These are phyloP conservation scores for Aspergillus awamori DNA, from an alignment of 2,329 filamentous ascomycete genomes.

Conservation along the genomic window DNA sequence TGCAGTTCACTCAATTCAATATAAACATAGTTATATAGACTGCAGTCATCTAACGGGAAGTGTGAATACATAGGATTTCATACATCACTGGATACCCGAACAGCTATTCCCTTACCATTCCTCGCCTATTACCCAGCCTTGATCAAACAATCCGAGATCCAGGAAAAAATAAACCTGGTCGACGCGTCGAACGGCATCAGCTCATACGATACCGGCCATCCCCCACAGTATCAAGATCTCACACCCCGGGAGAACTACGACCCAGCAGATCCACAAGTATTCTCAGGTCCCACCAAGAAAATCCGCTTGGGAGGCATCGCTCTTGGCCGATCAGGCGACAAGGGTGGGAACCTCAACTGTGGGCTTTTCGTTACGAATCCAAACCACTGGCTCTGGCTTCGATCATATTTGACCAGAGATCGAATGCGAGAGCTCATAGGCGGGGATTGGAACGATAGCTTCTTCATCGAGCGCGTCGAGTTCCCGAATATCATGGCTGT, in stretches of 20 bases:
- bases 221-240: conserved; percentile 17
- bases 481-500: conserved; percentile 51
- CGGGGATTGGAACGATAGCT: conserved; percentile 49
- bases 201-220: conserved; percentile 22
- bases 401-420: conserved; percentile 43
- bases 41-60: no score
- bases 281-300: conserved; percentile 25
- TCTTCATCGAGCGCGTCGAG: conserved; percentile 52
- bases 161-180: conserved; percentile 33
- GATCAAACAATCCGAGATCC: conserved; percentile 30
- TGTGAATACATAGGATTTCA: conserved; percentile 39
- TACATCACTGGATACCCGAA: conserved; percentile 47
- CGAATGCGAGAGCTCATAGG: conserved; percentile 47
- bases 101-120: conserved; percentile 44
- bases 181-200: conserved; percentile 1
- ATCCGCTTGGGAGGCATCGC: conserved; percentile 48
- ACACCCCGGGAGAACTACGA: conserved; percentile 23
- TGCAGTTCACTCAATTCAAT: no score
- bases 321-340: conserved; percentile 49
- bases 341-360: conserved; percentile 47
- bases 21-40: no score
- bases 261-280: conserved; percentile 26
- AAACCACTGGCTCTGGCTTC: conserved; percentile 40
- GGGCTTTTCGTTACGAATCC: conserved; percentile 40
- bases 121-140: conserved; percentile 49